Percentiles rank a stretch among this genome's conserved stretches.
Evolutionary conservation across 2,329 filamentous ascomycete genomes (phyloP).

Genomic region (Paracamarosporium sp.): DNA sequence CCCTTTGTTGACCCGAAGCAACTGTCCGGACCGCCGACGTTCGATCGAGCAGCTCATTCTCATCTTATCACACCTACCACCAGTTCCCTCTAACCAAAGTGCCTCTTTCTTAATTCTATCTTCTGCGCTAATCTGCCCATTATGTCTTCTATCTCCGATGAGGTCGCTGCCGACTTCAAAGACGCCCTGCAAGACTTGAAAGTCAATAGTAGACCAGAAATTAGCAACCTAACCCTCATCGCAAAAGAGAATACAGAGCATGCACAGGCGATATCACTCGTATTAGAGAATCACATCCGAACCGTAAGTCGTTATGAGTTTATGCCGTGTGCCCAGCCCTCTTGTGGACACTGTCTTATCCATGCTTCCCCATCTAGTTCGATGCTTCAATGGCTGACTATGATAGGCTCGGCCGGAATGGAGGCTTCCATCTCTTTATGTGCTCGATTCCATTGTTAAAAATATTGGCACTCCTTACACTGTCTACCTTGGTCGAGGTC

Average conservation of each 20-base stretch:
- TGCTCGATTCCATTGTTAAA: constrained; percentile 97
- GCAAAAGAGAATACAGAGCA: constrained; percentile 97
- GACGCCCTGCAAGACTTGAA: constrained; percentile 91
- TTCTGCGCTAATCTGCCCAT: constrained; percentile 48
- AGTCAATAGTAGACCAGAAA: constrained; percentile 90
- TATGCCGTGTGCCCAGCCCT: not conserved
- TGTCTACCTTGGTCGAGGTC: constrained; percentile 87
- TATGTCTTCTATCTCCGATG: constrained; percentile 75
- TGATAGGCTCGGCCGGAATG: constrained; percentile 81
- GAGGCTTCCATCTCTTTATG: constrained; percentile 94
- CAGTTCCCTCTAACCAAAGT: constrained; percentile 31
- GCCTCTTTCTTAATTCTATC: constrained; percentile 21
- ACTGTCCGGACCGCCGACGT: constrained; percentile 30
- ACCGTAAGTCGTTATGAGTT: constrained; percentile 70
- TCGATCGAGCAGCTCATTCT: constrained; percentile 30
- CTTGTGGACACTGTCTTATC: not conserved
- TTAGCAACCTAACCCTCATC: constrained; percentile 96
- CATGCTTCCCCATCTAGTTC: not conserved
- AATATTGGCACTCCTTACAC: constrained; percentile 98
- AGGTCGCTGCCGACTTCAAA: constrained; percentile 94
- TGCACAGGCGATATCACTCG: constrained; percentile 89
- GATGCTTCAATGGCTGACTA: constrained; percentile 46
- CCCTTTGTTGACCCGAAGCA: constrained; percentile 40
- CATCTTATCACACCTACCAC: constrained; percentile 26
- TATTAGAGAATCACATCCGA: constrained; percentile 90